Evolutionary conservation across 1,284 basidiomycete species (phyloP), one percentile per base, ranked within the genome.

Genomic region (Apiotrichum siamense): DNA sequence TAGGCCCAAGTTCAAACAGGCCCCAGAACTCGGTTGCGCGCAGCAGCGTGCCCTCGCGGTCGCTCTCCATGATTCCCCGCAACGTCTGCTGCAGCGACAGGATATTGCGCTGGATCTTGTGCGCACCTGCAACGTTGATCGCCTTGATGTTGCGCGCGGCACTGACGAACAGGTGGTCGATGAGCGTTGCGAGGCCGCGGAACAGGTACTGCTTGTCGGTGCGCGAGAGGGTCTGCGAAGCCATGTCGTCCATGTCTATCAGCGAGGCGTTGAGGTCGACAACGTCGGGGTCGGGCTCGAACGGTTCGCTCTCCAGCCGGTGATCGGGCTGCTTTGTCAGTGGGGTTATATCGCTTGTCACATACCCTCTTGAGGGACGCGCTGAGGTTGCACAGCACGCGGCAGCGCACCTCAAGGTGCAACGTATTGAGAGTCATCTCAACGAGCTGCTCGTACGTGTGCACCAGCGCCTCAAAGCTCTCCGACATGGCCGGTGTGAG

Each of bases 21-120:
- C 84, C 80, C 76, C 89, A 97, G 72, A 91, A 96, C 40, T 78
- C 78, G 60, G 87, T 83, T 4, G 84, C 86, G 20, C 82, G 79
- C 47, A 86, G 81, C 55, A 97, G 85, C 55, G 86, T 82, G 6
- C 83, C 81, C 50, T 83, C 79, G 15, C 48, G 79, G 77, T 42
- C 77, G 50, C 46, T 65, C 63, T 38, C 25, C 26, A 82, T 80
- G 47, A 93, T 81, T 10, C 85, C 84, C 66, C 90, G 89, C 60
- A 97, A 80, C 62, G 88, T 87, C 69, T 98, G 94, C 69, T 96
- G 92, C 23, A 98, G 78, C 13, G 93, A 88, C 23, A 92, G 78
- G 40, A 97, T 86, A 72, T 97, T 96, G 38, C 92, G 83, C 62
- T 84, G 76, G 69, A 97, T 87, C 76, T 97, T 97, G 64, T 84